Evolutionary conservation across 169 alveolate species (phyloP).

Genomic region (Cryptosporidium ryanae): DNA sequence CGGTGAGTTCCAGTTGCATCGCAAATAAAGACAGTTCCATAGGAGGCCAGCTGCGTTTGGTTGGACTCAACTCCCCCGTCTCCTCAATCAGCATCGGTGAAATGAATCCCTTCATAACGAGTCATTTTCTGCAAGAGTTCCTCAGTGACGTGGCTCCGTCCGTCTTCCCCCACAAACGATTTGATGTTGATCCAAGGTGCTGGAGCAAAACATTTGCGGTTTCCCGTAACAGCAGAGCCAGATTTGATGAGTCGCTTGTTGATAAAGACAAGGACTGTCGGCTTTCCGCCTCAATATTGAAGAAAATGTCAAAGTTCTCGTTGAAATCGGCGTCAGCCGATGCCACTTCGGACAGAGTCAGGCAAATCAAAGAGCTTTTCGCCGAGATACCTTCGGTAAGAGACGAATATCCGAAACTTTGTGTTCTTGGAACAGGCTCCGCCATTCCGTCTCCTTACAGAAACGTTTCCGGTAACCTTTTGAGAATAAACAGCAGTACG

Average conservation of each 20-base stretch:
- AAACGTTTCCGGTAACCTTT: constrained; percentile 88
- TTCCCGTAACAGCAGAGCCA: background rate
- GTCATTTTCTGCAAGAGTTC: constrained; percentile 38
- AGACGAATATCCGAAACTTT: constrained; percentile 79
- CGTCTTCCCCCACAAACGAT: constrained; percentile 1
- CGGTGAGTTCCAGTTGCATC: too few relatives aligned
- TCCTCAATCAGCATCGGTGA: background rate
- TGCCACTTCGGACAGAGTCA: too few relatives aligned
- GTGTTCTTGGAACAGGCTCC: constrained; percentile 91
- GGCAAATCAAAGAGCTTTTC: too few relatives aligned
- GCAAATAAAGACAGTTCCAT: background rate
- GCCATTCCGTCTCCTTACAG: constrained; percentile 90
- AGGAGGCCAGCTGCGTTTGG: constrained; percentile 4
- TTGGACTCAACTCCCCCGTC: background rate
- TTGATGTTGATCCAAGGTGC: background rate
- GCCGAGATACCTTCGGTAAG: too few relatives aligned
- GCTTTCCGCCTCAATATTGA: background rate
- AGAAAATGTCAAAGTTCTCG: too few relatives aligned
- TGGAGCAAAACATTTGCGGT: constrained; percentile 29
- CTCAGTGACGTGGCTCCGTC: constrained; percentile 2
- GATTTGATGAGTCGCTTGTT: background rate
- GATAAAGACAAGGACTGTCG: constrained; percentile 6
- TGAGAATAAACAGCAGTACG: constrained; percentile 76
- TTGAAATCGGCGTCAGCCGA: too few relatives aligned
- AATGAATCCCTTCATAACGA: constrained; percentile 31